Base-by-base conservation (phyloP, 78 protist genomes). In the Dictyostelium firmibasis region DNA sequence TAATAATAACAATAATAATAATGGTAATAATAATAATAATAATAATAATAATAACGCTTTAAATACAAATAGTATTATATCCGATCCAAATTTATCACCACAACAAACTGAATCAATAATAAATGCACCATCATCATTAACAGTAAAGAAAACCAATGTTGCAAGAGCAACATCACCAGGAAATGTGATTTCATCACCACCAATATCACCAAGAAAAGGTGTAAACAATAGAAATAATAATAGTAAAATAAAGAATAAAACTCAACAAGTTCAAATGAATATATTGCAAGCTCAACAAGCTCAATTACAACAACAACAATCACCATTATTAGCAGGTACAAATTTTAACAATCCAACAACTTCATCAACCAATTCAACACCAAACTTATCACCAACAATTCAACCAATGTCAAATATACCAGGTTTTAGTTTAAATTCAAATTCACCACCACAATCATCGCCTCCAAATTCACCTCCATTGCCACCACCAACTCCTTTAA, bases 331-430 rank as follows among this genome's bases (percentile, higher is more conserved):
- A 16, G 14, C 62, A 50, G 62, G 62, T 16, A 50, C 62, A 50
- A 50, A 50, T 50, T 50, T 50, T 16, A 77, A 38, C 18, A 77
- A 38, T 38, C n/a, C 67, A 41, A 43, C 83, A 41, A n/a, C n/a
- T n/a, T 77, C 67, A 43, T 79, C 85, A 41, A n/a, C 85, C 7
- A 9, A n/a, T 14, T 33, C 70, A 23, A 79, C 85, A 50, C 85
- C 85, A 41, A 79, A 41, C 11, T 53, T 79, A 79, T 79, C 85
- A 29, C 85, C 85, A 79, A 79, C 85, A 9, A 47, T 79, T 16
- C 36, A 33, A 5, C 25, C 85, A 79, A 79, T 41, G 41, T 36
- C 85, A 18, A 47, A n/a, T 13, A 13, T 79, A 47, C 62, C 85
- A 10, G 62, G 72, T 23, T 47, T 79, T 14, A 81, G 31, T 57